Evolutionary conservation across 2,329 filamentous ascomycete species (phyloP).

Genomic region (Lanzia echinophila): DNA sequence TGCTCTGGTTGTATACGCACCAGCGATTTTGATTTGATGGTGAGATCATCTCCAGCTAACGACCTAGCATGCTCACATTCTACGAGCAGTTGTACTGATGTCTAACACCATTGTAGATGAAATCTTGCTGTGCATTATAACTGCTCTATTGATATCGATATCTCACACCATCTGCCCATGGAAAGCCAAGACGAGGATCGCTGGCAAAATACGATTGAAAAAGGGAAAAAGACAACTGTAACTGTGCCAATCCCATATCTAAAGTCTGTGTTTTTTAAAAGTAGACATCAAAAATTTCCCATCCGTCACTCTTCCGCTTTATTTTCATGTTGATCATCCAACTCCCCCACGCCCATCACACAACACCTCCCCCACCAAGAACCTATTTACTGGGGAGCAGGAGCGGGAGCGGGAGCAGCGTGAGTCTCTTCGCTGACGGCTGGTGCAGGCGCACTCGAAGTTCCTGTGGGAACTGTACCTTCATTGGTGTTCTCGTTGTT

Average conservation of each 20-base stretch:
- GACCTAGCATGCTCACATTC: too few relatives aligned
- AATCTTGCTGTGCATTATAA: too few relatives aligned
- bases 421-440: conserved; percentile 19
- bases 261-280: background rate
- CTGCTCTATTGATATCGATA: too few relatives aligned
- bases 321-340: background rate
- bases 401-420: conserved; percentile 13
- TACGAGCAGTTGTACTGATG: too few relatives aligned
- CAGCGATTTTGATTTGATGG: too few relatives aligned
- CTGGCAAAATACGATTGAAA: background rate
- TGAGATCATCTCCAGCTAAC: too few relatives aligned
- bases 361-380: background rate
- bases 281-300: background rate
- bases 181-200: background rate
- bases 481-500: conserved; percentile 30
- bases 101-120: too few relatives aligned
- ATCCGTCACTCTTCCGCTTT: background rate
- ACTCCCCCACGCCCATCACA: background rate
- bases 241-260: conserved; percentile 1
- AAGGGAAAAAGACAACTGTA: background rate
- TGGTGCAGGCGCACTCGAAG: conserved; percentile 16
- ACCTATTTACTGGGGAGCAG: conserved; percentile 20
- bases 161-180: too few relatives aligned
- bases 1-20: too few relatives aligned
- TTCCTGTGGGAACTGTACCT: conserved; percentile 18